phyloP scores from a whole-genome alignment of 345 rosid species.

The Eucalyptus sideroxylon region DNA sequence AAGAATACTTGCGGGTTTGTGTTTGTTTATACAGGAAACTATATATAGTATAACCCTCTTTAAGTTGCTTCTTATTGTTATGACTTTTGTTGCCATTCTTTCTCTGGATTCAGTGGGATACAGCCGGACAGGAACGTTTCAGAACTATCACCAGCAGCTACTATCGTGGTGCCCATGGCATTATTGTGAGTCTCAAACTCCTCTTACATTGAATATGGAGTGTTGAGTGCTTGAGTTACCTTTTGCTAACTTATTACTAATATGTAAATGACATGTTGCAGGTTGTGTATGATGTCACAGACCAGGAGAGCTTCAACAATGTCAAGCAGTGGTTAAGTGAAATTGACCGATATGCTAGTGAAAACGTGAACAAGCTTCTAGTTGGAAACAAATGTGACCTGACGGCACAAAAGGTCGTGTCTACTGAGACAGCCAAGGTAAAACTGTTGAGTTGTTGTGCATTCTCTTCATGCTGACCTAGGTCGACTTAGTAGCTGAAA shows the following conservation, averaged over 20 bases:
- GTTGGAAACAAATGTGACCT: constrained; percentile 74
- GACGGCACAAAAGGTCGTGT: constrained; percentile 52
- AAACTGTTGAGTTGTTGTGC: neutral
- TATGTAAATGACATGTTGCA: neutral
- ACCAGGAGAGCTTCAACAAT: constrained; percentile 72
- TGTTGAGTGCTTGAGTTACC: neutral
- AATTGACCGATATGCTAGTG: constrained; percentile 69
- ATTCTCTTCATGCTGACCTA: neutral
- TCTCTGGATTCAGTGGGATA: constrained; percentile 69
- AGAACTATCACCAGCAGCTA: constrained; percentile 96
- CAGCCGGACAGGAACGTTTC: constrained; percentile 95
- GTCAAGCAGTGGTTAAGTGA: constrained; percentile 77
- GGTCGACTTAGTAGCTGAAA: neutral
- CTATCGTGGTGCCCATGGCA: constrained; percentile 97
- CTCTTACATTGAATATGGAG: neutral
- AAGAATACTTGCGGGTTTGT: neutral
- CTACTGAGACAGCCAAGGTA: constrained; percentile 64
- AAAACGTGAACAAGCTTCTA: constrained; percentile 66
- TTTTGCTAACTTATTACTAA: neutral
- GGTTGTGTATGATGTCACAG: constrained; percentile 73
- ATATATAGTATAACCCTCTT: neutral
- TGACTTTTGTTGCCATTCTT: neutral
- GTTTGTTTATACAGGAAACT: neutral
- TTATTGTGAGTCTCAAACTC: constrained; percentile 36
- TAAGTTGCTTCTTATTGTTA: neutral